Percentiles rank a stretch among this genome's conserved stretches.
phyloP scores from a whole-genome alignment of 2,329 filamentous ascomycete genomes.

The Colletotrichum tropicicola region DNA sequence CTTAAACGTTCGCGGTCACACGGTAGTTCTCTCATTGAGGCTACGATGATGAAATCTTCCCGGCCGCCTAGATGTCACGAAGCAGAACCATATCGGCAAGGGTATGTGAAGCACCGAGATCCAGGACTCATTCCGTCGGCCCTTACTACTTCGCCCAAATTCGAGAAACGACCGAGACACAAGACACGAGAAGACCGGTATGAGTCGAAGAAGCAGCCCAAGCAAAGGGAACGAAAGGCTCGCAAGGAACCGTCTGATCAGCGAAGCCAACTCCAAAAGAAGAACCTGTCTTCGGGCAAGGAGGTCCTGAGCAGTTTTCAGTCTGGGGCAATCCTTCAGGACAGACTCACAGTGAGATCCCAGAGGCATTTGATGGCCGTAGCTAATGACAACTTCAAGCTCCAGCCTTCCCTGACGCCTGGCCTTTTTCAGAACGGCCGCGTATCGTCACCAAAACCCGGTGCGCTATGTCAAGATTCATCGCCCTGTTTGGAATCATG shows the following conservation, averaged over 20 bases:
- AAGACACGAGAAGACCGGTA: constrained; percentile 68
- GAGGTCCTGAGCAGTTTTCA: constrained; percentile 65
- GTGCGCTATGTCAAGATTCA: constrained; percentile 34
- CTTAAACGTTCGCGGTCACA: constrained; percentile 13
- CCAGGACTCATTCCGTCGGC: not conserved
- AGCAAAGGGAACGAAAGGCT: constrained; percentile 21
- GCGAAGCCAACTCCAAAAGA: constrained; percentile 32
- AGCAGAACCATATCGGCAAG: not conserved
- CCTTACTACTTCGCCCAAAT: constrained; percentile 35
- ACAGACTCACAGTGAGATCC: constrained; percentile 43
- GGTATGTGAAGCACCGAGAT: not conserved
- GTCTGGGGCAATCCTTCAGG: constrained; percentile 59
- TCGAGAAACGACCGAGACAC: constrained; percentile 60
- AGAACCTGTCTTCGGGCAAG: constrained; percentile 45
- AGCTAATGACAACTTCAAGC: constrained; percentile 35
- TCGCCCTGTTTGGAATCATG: not conserved
- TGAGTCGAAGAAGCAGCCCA: constrained; percentile 47
- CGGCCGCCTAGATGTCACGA: not conserved
- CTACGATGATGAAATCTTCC: too few species aligned
- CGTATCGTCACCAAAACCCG: constrained; percentile 36
- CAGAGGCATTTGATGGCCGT: not conserved
- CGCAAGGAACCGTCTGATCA: constrained; percentile 34
- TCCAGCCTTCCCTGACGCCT: constrained; percentile 45
- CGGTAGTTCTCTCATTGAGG: constrained; percentile 32
- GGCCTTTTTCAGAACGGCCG: constrained; percentile 56